These are phyloP conservation scores for Phytomonas sp. DNA, from an alignment of 208 protist species.

Conservation along the genomic window DNA sequence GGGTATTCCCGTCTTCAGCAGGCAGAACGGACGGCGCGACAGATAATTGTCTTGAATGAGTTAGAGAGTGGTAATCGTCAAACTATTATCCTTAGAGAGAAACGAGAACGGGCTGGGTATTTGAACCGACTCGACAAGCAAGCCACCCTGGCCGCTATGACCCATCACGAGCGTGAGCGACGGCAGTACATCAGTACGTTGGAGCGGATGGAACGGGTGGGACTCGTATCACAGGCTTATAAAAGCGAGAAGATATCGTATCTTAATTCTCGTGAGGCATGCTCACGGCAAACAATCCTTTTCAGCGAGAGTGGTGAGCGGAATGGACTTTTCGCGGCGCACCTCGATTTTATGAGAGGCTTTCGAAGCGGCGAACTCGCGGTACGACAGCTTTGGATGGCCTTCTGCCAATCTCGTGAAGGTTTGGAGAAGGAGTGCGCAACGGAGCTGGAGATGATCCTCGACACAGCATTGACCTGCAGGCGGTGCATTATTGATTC, in stretches of 20 bases:
- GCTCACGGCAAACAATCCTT: background rate
- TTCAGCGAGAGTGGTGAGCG: background rate
- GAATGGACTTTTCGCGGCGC: background rate
- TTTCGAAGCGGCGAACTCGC: background rate
- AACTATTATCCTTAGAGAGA: conserved; percentile 31
- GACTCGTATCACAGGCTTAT: background rate
- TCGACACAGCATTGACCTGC: background rate
- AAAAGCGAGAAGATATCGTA: background rate
- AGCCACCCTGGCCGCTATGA: conserved; percentile 10
- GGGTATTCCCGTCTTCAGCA: conserved; percentile 20
- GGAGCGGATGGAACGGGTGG: conserved; percentile 12
- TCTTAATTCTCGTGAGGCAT: background rate
- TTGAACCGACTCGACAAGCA: conserved; percentile 14
- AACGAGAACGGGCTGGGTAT: conserved; percentile 26
- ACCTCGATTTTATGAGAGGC: background rate
- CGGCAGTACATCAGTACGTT: conserved; percentile 16
- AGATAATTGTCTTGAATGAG: conserved; percentile 18
- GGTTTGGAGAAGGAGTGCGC: background rate
- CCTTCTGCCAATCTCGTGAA: background rate
- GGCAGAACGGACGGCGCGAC: conserved; percentile 15
- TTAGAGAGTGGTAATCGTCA: conserved; percentile 23
- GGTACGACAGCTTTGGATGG: background rate
- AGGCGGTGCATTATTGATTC: background rate
- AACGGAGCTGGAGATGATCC: background rate
- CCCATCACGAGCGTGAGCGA: conserved; percentile 6